phyloP scores from a whole-genome alignment of 768 basidiomycete species.

The Leccinum fibrillosum region DNA sequence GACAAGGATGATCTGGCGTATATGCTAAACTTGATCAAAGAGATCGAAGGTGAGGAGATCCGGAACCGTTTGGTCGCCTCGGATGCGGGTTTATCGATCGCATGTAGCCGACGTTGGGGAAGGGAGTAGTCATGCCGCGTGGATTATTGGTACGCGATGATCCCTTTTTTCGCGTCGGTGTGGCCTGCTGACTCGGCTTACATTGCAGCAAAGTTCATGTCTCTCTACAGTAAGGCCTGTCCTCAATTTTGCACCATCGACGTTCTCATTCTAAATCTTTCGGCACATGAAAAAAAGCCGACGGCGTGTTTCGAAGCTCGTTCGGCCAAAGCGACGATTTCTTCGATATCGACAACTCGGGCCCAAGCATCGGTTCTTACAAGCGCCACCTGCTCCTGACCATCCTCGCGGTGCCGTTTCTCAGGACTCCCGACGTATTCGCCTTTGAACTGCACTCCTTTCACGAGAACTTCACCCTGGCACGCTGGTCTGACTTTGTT shows the following conservation, averaged over 20 bases:
- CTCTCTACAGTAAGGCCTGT: slow-evolving; percentile 25
- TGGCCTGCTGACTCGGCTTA: slow-evolving; percentile 4
- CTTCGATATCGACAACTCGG: slow-evolving; percentile 28
- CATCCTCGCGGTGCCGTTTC: slow-evolving; percentile 21
- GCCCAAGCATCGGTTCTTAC: slow-evolving; percentile 13
- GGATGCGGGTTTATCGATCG: not conserved
- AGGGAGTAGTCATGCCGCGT: slow-evolving; percentile 16
- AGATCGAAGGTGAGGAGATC: slow-evolving; percentile 21
- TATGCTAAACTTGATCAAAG: slow-evolving; percentile 30
- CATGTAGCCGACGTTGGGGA: slow-evolving; percentile 9
- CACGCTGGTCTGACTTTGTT: slow-evolving; percentile 29
- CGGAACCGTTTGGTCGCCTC: not conserved
- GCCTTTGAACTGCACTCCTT: slow-evolving; percentile 29
- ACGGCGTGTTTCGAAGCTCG: slow-evolving; percentile 26
- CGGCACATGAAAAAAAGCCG: slow-evolving; percentile 12
- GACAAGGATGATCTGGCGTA: slow-evolving; percentile 17
- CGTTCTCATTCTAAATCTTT: not conserved
- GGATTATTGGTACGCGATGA: slow-evolving; percentile 23
- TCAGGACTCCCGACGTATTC: slow-evolving; percentile 27
- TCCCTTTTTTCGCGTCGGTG: not conserved
- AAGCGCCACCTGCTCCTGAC: slow-evolving; percentile 17
- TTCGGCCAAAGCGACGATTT: slow-evolving; percentile 32
- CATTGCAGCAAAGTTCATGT: slow-evolving; percentile 27
- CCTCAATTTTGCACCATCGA: not conserved
- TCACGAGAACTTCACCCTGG: slow-evolving; percentile 25